Evolutionary conservation across 2,329 filamentous ascomycete species (phyloP).

Genomic region (Chaetomiaceae sp.): DNA sequence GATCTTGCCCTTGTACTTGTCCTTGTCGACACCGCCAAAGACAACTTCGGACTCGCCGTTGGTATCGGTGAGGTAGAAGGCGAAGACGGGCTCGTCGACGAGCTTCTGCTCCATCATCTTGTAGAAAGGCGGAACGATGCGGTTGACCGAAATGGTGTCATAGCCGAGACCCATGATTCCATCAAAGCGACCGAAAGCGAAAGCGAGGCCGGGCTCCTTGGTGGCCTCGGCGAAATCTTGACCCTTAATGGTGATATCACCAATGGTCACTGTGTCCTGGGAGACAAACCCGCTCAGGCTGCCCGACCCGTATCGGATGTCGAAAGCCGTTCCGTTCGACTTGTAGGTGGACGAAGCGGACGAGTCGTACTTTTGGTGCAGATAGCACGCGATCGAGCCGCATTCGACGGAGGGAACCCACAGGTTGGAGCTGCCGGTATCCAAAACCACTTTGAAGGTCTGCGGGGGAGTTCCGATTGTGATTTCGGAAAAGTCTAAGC

Average conservation of each 20-base stretch:
- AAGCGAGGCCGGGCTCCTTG: constrained; percentile 90
- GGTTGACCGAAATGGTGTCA: constrained; percentile 95
- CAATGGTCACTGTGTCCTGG: constrained; percentile 79
- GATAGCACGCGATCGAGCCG: constrained; percentile 94
- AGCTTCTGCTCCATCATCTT: constrained; percentile 87
- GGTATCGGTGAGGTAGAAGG: constrained; percentile 86
- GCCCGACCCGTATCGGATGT: constrained; percentile 93
- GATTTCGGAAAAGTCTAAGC: constrained; percentile 91
- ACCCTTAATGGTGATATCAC: constrained; percentile 79
- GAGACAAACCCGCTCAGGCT: constrained; percentile 92
- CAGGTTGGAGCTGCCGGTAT: constrained; percentile 97
- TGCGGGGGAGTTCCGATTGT: constrained; percentile 87
- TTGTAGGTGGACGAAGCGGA: constrained; percentile 84
- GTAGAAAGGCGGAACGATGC: constrained; percentile 93
- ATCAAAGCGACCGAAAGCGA: constrained; percentile 96
- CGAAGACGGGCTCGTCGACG: constrained; percentile 87
- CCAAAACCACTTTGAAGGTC: constrained; percentile 95
- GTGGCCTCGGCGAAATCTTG: constrained; percentile 98
- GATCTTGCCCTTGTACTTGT: constrained; percentile 70
- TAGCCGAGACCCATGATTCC: constrained; percentile 94
- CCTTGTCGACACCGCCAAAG: constrained; percentile 48
- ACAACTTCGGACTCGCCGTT: constrained; percentile 74
- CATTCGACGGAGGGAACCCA: constrained; percentile 94
- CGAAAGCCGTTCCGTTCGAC: constrained; percentile 87
- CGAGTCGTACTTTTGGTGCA: constrained; percentile 95